Percentiles rank a stretch among this genome's conserved stretches.
Conservation (phyloP, 306 rosid genomes). For the Trifolium repens region DNA sequence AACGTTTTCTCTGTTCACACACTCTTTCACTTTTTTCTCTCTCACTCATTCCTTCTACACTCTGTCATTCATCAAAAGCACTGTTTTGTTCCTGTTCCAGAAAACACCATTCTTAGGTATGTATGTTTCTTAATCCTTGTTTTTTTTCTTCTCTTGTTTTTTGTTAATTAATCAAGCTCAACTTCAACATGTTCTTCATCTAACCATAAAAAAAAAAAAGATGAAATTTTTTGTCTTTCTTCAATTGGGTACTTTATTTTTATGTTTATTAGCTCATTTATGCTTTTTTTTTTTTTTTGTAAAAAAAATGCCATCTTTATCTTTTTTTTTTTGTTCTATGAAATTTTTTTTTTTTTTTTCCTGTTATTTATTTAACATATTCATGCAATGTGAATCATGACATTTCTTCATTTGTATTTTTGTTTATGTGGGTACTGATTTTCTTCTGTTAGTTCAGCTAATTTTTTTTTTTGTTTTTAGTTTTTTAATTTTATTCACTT, state of each 20-base stretch:
- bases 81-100: constrained; percentile 13
- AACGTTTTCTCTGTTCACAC: constrained; percentile 61
- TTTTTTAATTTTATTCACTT: constrained; percentile 8
- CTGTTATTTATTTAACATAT: neutral
- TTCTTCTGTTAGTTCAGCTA: constrained; percentile 20
- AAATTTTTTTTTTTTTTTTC: neutral
- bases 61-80: constrained; percentile 49
- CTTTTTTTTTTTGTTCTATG: constrained; percentile 21
- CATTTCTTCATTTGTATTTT: neutral
- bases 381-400: constrained; percentile 3
- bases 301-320: neutral
- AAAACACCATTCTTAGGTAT: constrained; percentile 46
- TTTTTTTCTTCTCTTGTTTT: too few species aligned
- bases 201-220: neutral
- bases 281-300: neutral
- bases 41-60: constrained; percentile 46
- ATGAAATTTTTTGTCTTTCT: constrained; percentile 19
- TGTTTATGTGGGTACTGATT: neutral
- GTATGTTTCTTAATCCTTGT: constrained; percentile 31
- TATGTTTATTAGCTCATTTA: constrained; percentile 10
- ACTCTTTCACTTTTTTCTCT: constrained; percentile 4
- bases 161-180: neutral
- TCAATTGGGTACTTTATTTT: constrained; percentile 35
- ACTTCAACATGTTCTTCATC: neutral
- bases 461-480: neutral